These are phyloP conservation scores for Candida rishiriensis DNA, from an alignment of 805 yeast genomes.

Conservation along the genomic window DNA sequence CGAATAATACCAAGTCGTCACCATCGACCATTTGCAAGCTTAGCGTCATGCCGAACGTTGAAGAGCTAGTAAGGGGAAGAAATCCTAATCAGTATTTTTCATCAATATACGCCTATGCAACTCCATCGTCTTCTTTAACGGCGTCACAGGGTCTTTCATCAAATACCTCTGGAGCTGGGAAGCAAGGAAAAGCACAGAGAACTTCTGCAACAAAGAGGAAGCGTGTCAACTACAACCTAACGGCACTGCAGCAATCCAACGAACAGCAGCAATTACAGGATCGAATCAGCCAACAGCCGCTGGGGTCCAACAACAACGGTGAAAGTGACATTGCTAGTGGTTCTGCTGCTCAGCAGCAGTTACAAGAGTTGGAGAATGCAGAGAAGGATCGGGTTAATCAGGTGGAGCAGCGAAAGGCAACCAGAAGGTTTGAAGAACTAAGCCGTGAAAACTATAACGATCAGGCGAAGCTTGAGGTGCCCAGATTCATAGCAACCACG, in stretches of 20 bases:
- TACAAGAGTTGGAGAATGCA: constrained; percentile 2
- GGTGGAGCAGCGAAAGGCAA: constrained; percentile 32
- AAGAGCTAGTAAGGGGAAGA: constrained; percentile 27
- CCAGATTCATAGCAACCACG: constrained; percentile 18
- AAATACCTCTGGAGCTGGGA: not conserved
- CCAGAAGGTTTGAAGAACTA: constrained; percentile 36
- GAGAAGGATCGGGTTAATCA: constrained; percentile 13
- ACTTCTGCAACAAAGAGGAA: constrained; percentile 21
- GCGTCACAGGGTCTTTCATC: not conserved
- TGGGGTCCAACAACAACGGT: constrained; percentile 19
- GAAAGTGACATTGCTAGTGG: constrained; percentile 2
- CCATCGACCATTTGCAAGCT: no score
- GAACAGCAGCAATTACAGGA: constrained; percentile 24
- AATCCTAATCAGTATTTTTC: constrained; percentile 23
- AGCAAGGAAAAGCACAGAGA: constrained; percentile 2
- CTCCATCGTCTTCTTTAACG: constrained; percentile 2
- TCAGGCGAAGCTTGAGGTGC: constrained; percentile 33
- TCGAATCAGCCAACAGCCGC: constrained; percentile 3
- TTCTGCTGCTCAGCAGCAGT: not conserved
- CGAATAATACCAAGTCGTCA: no score
- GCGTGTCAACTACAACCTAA: constrained; percentile 31
- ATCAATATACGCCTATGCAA: constrained; percentile 21
- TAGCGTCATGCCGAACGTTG: constrained; percentile 22
- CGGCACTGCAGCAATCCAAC: constrained; percentile 24
- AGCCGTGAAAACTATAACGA: constrained; percentile 42